Evolutionary conservation across 2,329 filamentous ascomycete genomes (phyloP).

Genomic region (Hysterium pulicare): DNA sequence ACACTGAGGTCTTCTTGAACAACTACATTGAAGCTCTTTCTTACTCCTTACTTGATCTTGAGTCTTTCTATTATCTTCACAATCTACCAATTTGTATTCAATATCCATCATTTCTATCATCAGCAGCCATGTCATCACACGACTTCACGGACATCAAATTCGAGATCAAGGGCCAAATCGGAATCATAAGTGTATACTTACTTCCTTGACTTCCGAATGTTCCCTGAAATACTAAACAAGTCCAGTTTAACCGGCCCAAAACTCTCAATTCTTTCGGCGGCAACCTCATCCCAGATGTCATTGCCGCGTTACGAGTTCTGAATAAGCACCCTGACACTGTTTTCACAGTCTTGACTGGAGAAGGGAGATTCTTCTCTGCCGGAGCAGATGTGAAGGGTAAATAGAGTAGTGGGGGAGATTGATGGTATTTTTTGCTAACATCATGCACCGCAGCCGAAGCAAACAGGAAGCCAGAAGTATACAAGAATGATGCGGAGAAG

Average conservation of each 20-base stretch:
- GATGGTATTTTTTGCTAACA: no score
- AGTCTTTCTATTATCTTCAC: neutral
- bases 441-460: no score
- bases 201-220: neutral
- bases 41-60: neutral
- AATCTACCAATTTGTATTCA: neutral
- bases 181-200: conserved; percentile 43
- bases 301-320: conserved; percentile 43
- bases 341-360: conserved; percentile 51
- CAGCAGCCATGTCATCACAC: conserved; percentile 18
- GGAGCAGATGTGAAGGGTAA: conserved; percentile 48
- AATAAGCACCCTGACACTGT: conserved; percentile 48
- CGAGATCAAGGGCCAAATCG: conserved; percentile 43
- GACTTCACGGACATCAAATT: conserved; percentile 44
- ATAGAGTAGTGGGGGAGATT: conserved; percentile 1
- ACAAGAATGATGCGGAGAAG: conserved; percentile 30
- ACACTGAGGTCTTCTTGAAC: neutral
- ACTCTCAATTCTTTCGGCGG: conserved; percentile 49
- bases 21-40: neutral
- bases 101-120: neutral
- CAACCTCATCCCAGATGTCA: conserved; percentile 42
- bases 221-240: neutral
- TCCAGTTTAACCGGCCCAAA: conserved; percentile 48
- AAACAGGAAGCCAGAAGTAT: conserved; percentile 10
- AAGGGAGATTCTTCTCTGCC: conserved; percentile 50